These are phyloP conservation scores for Metroxylon sagu DNA, from an alignment of 176 grass and related monocot species.

Conservation along the genomic window DNA sequence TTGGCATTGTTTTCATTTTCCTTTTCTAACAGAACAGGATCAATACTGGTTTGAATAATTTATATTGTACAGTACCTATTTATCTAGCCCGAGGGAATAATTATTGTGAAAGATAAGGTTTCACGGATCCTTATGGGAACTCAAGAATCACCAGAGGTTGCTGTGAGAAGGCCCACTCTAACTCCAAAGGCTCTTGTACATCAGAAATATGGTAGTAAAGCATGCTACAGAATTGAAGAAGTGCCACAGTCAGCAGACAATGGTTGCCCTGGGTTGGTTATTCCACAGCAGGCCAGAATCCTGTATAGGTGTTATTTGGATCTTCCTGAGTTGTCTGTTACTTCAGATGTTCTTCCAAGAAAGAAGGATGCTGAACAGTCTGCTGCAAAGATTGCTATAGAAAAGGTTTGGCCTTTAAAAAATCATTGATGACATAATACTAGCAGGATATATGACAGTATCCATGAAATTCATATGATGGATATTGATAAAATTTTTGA, in stretches of 20 bases:
- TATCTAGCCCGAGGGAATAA: no score
- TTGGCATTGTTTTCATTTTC: no score
- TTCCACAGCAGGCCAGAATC: slow-evolving; percentile 38
- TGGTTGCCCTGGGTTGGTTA: slow-evolving; percentile 64
- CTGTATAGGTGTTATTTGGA: slow-evolving; percentile 69
- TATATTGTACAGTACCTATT: no score
- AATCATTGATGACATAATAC: no score
- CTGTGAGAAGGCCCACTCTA: slow-evolving; percentile 16
- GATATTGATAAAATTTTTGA: no score
- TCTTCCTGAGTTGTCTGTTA: slow-evolving; percentile 58
- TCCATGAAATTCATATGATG: no score
- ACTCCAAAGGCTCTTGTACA: slow-evolving; percentile 88
- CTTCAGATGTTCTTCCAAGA: slow-evolving; percentile 49
- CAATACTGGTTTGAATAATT: no score
- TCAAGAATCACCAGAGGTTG: slow-evolving; percentile 18
- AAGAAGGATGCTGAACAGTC: slow-evolving; percentile 96
- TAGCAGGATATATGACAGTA: no score
- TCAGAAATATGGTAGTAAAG: slow-evolving; percentile 53
- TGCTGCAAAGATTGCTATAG: slow-evolving; percentile 80
- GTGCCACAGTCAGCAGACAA: slow-evolving; percentile 40
- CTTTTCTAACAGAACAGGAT: no score
- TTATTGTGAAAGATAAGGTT: not conserved
- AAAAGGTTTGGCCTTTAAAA: slow-evolving; percentile 39
- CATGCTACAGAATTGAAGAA: slow-evolving; percentile 63
- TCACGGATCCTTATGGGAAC: slow-evolving; percentile 13